Evolutionary conservation across 331 rosid genomes (phyloP).

Genomic region (Prunus yedoensis): DNA sequence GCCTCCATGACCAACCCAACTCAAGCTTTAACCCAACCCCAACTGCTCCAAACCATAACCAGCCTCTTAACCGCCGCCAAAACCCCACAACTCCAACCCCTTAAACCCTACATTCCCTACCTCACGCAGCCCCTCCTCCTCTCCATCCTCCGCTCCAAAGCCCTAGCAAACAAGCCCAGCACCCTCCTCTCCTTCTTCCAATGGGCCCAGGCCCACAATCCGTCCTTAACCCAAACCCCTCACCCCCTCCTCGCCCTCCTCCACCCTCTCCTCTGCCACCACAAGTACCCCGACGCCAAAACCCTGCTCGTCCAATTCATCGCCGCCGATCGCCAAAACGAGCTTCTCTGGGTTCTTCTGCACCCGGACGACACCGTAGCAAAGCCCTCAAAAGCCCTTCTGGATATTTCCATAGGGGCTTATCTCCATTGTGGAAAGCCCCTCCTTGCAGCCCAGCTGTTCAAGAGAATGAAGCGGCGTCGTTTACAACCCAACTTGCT

Average conservation of each 20-base stretch:
- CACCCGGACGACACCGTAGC: conserved; percentile 34
- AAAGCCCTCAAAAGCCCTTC: conserved; percentile 32
- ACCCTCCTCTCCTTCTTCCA: conserved; percentile 58
- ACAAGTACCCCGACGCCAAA: conserved; percentile 61
- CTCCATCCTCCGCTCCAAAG: conserved; percentile 49
- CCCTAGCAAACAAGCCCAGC: conserved; percentile 38
- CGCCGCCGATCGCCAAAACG: conserved; percentile 54
- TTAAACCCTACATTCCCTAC: conserved; percentile 43
- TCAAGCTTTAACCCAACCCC: conserved; percentile 1
- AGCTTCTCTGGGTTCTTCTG: conserved; percentile 55
- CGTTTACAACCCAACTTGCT: conserved; percentile 52
- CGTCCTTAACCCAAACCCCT: conserved; percentile 43
- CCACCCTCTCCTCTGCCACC: conserved; percentile 56
- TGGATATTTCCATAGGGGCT: conserved; percentile 71
- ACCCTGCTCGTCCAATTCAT: conserved; percentile 64
- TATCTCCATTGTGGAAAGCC: conserved; percentile 53
- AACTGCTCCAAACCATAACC: conserved; percentile 41
- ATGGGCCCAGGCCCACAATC: conserved; percentile 47
- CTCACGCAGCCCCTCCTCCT: conserved; percentile 42
- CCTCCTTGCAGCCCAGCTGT: conserved; percentile 59
- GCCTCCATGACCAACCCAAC: conserved; percentile 30
- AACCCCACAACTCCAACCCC: conserved; percentile 17
- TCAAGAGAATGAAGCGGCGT: conserved; percentile 64
- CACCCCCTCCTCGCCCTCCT: conserved; percentile 58
- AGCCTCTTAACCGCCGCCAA: conserved; percentile 33